phyloP scores from a whole-genome alignment of 805 yeast genomes.

The Sugiyamaella floridensis region DNA sequence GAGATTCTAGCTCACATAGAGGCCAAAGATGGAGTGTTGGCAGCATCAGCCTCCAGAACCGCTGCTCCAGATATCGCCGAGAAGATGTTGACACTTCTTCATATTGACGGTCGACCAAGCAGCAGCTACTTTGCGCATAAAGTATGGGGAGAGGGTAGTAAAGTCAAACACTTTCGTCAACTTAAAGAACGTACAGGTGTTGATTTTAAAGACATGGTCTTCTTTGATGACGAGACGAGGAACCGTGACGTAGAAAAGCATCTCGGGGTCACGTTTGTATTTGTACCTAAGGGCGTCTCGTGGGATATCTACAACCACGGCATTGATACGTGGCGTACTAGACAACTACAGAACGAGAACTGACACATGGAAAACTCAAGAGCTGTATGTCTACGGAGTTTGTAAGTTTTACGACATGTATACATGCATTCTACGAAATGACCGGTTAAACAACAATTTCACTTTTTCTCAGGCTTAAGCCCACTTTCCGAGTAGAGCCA shows the following conservation, averaged over 20 bases:
- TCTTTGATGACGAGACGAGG: conserved; percentile 76
- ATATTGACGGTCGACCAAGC: conserved; percentile 49
- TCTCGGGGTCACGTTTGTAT: conserved; percentile 64
- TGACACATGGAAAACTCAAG: no score
- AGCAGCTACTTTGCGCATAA: conserved; percentile 41
- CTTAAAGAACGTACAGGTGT: conserved; percentile 44
- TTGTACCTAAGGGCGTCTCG: conserved; percentile 56
- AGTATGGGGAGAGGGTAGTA: conserved; percentile 38
- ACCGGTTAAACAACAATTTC: neutral
- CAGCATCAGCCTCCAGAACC: conserved; percentile 70
- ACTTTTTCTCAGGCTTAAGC: conserved; percentile 37
- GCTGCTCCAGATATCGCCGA: conserved; percentile 71
- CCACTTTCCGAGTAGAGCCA: conserved; percentile 76
- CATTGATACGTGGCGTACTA: conserved; percentile 14
- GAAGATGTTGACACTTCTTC: conserved; percentile 48
- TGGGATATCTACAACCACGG: conserved; percentile 43
- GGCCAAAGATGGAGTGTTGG: conserved; percentile 38
- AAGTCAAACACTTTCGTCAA: conserved; percentile 46
- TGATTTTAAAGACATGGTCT: conserved; percentile 43
- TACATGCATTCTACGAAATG: neutral
- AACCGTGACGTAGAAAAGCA: conserved; percentile 62
- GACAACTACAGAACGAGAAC: neutral
- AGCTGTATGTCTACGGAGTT: no score
- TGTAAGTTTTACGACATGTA: no score
- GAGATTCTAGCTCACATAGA: conserved; percentile 50